Evolutionary conservation across 139 green algal species (phyloP).

Genomic region (Limnomonas spitsbergensis): DNA sequence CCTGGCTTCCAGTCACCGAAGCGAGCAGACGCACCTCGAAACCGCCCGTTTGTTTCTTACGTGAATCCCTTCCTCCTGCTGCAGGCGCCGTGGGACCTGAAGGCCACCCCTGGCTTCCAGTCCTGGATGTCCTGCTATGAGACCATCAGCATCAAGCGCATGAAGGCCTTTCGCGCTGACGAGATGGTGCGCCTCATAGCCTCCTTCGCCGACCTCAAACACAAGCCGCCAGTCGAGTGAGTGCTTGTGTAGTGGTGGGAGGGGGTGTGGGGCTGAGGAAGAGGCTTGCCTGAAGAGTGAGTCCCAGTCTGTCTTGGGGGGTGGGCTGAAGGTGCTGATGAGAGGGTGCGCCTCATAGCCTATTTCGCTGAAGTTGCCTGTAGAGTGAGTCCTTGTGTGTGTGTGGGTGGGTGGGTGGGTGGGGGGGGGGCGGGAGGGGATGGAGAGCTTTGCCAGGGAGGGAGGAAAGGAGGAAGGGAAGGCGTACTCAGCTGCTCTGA

Average conservation of each 20-base stretch:
- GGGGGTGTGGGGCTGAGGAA: too few species aligned
- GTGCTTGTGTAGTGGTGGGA: too few species aligned
- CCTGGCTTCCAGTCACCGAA: too few species aligned
- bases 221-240: background rate
- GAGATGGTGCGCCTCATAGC: slow-evolving; percentile 33
- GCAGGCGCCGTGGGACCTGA: slow-evolving; percentile 21
- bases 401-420: too few species aligned
- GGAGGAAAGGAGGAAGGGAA: background rate
- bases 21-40: too few species aligned
- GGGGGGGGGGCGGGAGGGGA: too few species aligned
- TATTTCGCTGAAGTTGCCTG: slow-evolving; percentile 8
- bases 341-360: slow-evolving; percentile 29
- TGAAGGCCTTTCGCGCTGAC: slow-evolving; percentile 22
- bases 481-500: background rate
- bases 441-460: background rate
- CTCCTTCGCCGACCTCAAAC: slow-evolving; percentile 22
- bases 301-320: background rate
- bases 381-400: slow-evolving; percentile 7
- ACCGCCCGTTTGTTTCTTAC: too few species aligned
- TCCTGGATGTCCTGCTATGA: slow-evolving; percentile 25
- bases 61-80: too few species aligned
- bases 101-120: slow-evolving; percentile 21
- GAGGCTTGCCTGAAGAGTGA: background rate
- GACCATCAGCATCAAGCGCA: background rate
- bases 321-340: slow-evolving; percentile 15